These are phyloP conservation scores for Oemleria cerasiformis DNA, from an alignment of 306 rosid genomes.

Conservation along the genomic window DNA sequence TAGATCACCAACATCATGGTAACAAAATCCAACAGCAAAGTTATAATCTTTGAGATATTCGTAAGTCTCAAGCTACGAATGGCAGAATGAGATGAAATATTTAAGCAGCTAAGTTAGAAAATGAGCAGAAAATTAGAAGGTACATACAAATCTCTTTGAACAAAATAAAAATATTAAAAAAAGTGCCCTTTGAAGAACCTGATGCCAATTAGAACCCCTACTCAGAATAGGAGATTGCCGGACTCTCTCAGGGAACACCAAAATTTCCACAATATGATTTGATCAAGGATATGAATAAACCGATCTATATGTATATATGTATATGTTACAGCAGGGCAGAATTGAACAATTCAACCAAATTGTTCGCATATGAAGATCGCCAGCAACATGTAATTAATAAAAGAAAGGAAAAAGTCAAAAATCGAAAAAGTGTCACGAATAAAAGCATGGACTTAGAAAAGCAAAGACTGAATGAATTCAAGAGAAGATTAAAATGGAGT, in stretches of 20 bases:
- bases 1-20: too few species aligned
- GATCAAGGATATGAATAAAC: slow-evolving; percentile 2
- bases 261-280: slow-evolving; percentile 11
- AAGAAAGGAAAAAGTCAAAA: slow-evolving; percentile 5
- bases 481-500: neutral
- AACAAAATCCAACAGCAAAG: neutral
- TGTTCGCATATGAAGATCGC: neutral
- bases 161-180: neutral
- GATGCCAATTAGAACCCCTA: slow-evolving; percentile 13
- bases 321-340: neutral
- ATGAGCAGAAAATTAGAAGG: neutral
- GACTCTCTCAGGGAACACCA: slow-evolving; percentile 21
- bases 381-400: neutral
- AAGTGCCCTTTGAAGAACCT: slow-evolving; percentile 1
- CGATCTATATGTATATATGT: neutral
- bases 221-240: slow-evolving; percentile 22
- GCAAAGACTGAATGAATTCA: neutral
- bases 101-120: neutral
- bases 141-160: neutral
- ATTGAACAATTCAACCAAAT: slow-evolving; percentile 23
- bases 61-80: neutral
- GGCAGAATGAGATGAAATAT: neutral
- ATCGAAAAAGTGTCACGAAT: neutral
- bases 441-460: neutral
- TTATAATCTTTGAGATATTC: neutral